A percentile compares a stretch with the other conserved stretches of the same genome.
These are phyloP conservation scores for Moesziomyces parantarcticus DNA, from an alignment of 1,284 basidiomycete genomes.

Conservation along the genomic window DNA sequence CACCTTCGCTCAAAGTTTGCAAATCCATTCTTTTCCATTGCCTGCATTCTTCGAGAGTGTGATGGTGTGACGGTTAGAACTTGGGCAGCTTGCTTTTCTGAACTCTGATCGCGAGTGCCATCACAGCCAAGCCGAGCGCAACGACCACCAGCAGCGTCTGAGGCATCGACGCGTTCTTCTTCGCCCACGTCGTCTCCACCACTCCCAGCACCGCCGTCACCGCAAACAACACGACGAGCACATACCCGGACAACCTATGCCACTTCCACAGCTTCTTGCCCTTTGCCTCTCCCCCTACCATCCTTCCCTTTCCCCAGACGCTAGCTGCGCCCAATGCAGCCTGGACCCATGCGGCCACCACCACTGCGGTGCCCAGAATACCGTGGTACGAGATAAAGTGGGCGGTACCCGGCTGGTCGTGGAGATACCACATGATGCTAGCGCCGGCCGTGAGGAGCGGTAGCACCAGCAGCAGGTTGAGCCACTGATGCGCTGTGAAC, in stretches of 20 bases:
- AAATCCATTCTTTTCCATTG: no score
- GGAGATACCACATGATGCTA: constrained; percentile 60
- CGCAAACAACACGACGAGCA: constrained; percentile 47
- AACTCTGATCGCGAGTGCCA: constrained; percentile 16
- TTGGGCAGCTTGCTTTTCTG: constrained; percentile 45
- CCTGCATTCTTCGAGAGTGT: no score
- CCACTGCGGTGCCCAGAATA: constrained; percentile 37
- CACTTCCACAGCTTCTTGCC: constrained; percentile 56
- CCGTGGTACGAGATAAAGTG: constrained; percentile 61
- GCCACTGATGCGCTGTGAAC: constrained; percentile 35
- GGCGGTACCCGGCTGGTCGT: constrained; percentile 34
- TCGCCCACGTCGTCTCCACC: constrained; percentile 49
- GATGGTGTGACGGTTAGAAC: no score
- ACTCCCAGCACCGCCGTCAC: constrained; percentile 36
- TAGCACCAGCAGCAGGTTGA: constrained; percentile 48
- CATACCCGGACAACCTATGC: constrained; percentile 47
- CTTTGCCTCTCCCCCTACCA: constrained; percentile 41
- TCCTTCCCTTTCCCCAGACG: constrained; percentile 47
- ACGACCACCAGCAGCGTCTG: constrained; percentile 13
- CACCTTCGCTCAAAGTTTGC: no score
- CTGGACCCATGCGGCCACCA: constrained; percentile 51
- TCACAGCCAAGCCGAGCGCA: constrained; percentile 3
- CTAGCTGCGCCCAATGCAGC: constrained; percentile 52
- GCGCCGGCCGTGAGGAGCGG: constrained; percentile 57
- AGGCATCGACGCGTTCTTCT: constrained; percentile 10